Conservation (phyloP, 2,329 filamentous ascomycete species). For the Scedosporium aurantiacum region DNA sequence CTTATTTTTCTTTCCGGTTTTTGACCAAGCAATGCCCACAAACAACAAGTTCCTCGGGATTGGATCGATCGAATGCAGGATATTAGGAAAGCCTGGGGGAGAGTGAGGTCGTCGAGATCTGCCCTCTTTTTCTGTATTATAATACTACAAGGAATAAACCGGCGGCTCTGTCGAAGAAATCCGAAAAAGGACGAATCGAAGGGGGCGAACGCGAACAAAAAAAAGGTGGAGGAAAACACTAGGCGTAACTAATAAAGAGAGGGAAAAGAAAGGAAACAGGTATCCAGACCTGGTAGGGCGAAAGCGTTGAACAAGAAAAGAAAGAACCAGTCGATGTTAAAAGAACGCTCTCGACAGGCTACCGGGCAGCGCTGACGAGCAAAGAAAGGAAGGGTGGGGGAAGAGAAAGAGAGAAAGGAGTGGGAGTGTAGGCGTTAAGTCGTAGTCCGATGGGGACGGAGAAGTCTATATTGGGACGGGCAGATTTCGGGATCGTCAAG, state of each 20-base stretch:
- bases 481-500: conserved; percentile 4
- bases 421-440: conserved; percentile 10
- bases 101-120: conserved; percentile 9
- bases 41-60: not conserved
- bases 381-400: conserved; percentile 20
- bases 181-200: conserved; percentile 10
- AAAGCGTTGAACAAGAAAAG: conserved; percentile 15
- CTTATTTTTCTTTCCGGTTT: not conserved
- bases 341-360: conserved; percentile 42
- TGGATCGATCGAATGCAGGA: conserved; percentile 7
- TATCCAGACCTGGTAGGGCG: conserved; percentile 41
- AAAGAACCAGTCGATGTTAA: conserved; percentile 18
- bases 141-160: not conserved
- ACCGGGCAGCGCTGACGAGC: conserved; percentile 36
- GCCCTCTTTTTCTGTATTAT: not conserved
- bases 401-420: conserved; percentile 14
- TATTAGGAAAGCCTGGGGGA: not conserved
- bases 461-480: conserved; percentile 7
- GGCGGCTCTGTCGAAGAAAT: conserved; percentile 7
- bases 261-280: conserved; percentile 21
- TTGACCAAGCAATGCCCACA: not conserved
- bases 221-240: conserved; percentile 8
- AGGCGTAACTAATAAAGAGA: conserved; percentile 12
- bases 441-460: conserved; percentile 1
- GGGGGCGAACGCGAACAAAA: conserved; percentile 7